These are phyloP conservation scores for Tolypocladium album DNA, from an alignment of 2,329 filamentous ascomycete species.

Conservation along the genomic window DNA sequence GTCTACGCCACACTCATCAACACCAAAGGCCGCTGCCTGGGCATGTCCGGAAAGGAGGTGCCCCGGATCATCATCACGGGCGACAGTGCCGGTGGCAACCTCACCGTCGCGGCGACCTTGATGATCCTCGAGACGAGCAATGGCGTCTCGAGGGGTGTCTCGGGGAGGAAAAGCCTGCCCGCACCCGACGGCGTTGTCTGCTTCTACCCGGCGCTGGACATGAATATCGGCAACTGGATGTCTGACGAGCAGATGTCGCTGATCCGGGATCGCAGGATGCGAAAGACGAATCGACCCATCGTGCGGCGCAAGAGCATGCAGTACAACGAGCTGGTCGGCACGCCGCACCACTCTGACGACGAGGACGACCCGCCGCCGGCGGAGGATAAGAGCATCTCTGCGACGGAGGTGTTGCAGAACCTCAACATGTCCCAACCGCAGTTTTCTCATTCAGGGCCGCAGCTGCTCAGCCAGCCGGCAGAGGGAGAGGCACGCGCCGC, in stretches of 20 bases:
- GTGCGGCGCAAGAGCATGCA: slow-evolving; percentile 79
- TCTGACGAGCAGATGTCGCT: slow-evolving; percentile 94
- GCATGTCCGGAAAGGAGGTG: slow-evolving; percentile 27
- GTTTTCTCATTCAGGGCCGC: slow-evolving; percentile 37
- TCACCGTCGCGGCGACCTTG: slow-evolving; percentile 59
- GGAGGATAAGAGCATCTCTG: slow-evolving; percentile 2
- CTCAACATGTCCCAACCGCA: slow-evolving; percentile 30
- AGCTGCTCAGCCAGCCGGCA: slow-evolving; percentile 11
- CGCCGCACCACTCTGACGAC: slow-evolving; percentile 71
- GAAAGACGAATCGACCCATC: slow-evolving; percentile 68
- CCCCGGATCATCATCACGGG: slow-evolving; percentile 33
- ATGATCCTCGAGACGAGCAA: slow-evolving; percentile 77
- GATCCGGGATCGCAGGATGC: slow-evolving; percentile 71
- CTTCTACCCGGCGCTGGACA: slow-evolving; percentile 83
- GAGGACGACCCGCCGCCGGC: slow-evolving; percentile 41
- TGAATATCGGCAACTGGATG: slow-evolving; percentile 99
- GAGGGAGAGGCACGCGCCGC: slow-evolving; percentile 8
- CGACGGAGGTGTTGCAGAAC: slow-evolving; percentile 11
- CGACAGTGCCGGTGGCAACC: slow-evolving; percentile 38
- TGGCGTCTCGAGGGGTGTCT: slow-evolving; percentile 19
- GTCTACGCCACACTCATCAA: slow-evolving; percentile 27
- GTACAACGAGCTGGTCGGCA: slow-evolving; percentile 75
- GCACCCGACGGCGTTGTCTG: slow-evolving; percentile 71
- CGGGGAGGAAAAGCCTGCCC: slow-evolving; percentile 46
- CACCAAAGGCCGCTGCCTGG: slow-evolving; percentile 29